Base-by-base conservation (phyloP, 305 asterid genomes). In the Fraxinus latifolia region DNA sequence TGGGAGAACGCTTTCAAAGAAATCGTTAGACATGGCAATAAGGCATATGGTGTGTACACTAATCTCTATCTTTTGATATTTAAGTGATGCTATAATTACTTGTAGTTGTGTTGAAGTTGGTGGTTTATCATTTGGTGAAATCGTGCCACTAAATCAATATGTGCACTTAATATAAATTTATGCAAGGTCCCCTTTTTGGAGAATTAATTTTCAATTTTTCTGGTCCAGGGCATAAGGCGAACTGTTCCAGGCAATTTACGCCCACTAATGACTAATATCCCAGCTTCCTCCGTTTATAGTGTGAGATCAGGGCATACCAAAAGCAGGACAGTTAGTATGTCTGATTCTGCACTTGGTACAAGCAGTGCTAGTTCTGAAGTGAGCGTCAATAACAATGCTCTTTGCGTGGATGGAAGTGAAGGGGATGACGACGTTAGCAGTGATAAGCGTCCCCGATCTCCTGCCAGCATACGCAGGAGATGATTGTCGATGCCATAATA, bases 301-400 rank as follows among this genome's bases (percentile, higher is more conserved):
- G 99, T 95, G 90, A 91, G 99, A 92, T 90, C 98, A 9, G 97
- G 95, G 67, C 90, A 91, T 17, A 60, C 83, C 75, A 90, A 90
- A 85, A 89, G 92, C 90, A 82, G 90, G 79, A 84, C 96, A 23
- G 89, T 82, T 31, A 93, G 97, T 74, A 89, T 94, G 53, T 92
- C 97, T 15, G 98, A 94, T 77, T 96, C 99, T 58, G 97, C 97
- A 8, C 92, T 92, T 47, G 97, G 95, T 27, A 94, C 98, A 0
- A 96, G 99, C 86, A 96, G 99, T 85, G 97, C 95, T 78, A 96
- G 98, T 84, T 96, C 99, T 32, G 99, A 96, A 74, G 85, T 96
- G 88, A 96, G 99, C 85, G 93, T 93, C 70, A 93, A 90, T 78
- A 90, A 93, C 87, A 92, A 90, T 79, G 93, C 89, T 32, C 87